These are phyloP conservation scores for Dacryopinax primogenitus DNA, from an alignment of 768 basidiomycete genomes.

Conservation along the genomic window DNA sequence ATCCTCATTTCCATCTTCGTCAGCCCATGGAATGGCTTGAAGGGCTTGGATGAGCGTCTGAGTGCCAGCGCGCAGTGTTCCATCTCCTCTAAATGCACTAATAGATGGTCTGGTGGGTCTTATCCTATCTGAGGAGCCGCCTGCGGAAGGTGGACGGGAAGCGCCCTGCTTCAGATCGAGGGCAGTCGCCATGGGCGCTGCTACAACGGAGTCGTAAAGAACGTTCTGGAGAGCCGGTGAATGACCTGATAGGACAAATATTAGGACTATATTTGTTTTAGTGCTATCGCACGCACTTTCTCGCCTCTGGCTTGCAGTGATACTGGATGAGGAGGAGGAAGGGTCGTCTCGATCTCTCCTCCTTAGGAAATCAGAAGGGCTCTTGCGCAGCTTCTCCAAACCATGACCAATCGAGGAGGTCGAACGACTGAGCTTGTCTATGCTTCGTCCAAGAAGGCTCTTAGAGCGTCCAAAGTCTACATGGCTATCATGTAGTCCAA, in stretches of 20 bases:
- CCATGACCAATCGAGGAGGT: conserved; percentile 21
- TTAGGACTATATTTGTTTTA: not conserved
- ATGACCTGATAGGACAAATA: conserved; percentile 22
- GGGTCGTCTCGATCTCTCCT: conserved; percentile 41
- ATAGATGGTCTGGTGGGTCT: conserved; percentile 32
- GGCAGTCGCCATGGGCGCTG: conserved; percentile 14
- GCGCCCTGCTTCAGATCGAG: not conserved
- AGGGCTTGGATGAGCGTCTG: conserved; percentile 82
- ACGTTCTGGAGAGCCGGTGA: conserved; percentile 28
- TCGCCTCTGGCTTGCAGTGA: conserved; percentile 16
- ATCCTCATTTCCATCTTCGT: conserved; percentile 55
- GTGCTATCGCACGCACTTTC: not conserved
- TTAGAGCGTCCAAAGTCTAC: conserved; percentile 22
- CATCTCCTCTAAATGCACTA: conserved; percentile 48
- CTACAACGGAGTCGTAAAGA: conserved; percentile 16
- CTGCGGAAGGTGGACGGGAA: conserved; percentile 52
- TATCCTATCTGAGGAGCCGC: conserved; percentile 18
- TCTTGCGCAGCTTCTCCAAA: conserved; percentile 24
- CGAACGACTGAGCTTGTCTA: conserved; percentile 2
- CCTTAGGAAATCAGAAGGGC: conserved; percentile 37
- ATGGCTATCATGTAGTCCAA: conserved; percentile 16
- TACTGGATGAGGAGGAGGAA: conserved; percentile 32
- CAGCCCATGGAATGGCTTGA: conserved; percentile 70
- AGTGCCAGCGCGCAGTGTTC: conserved; percentile 75
- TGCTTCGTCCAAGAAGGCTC: conserved; percentile 21